Base-by-base conservation (phyloP, 805 yeast genomes). In the Candida multigemmis region DNA sequence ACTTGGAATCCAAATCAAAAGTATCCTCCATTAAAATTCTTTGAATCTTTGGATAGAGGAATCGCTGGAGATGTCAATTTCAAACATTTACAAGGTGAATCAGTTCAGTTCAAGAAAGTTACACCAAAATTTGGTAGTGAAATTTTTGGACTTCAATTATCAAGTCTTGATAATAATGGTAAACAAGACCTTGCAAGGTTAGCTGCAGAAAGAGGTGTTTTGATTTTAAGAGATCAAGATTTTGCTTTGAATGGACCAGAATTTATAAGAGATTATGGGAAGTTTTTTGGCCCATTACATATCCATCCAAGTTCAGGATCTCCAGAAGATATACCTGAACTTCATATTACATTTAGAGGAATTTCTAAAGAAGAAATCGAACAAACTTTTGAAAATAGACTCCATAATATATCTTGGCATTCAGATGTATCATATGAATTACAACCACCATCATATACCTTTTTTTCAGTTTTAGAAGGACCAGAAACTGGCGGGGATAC, bases 381-480 rank as follows among this genome's bases (percentile, higher is more conserved):
- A 21, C 26, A 45, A 11, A 35, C 35, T 4, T 47, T 45, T 23
- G 26, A 40, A 9, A 35, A 38, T 26, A 38, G 48, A 25, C 43
- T 36, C 26, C 36, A 37, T 32, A 36, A 34, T 24, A 46, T 44
- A 7, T 48, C 35, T 16, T 68, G 71, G 69, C 77, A 71, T 52
- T 60, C 74, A 6, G 77, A 71, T 42, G 55, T 72, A 27, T 65
- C 65, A 22, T 75, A 71, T 38, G 78, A 72, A 50, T 52, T 55
- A 24, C 70, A 68, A 30, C 77, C 78, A 5, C 68, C 78, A 2
- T 74, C 72, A 13, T 53, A 65, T 36, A 71, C 79, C 4, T 68
- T 64, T 35, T 53, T 74, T 38, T 71, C 70, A 37, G 55, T 65
- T 41, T 72, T 71, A 38, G 54, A 70, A 12, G 57, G 66, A 16